Base-by-base conservation (phyloP, 495 filamentous ascomycete species). In the Aspergillus coremiiformis region DNA sequence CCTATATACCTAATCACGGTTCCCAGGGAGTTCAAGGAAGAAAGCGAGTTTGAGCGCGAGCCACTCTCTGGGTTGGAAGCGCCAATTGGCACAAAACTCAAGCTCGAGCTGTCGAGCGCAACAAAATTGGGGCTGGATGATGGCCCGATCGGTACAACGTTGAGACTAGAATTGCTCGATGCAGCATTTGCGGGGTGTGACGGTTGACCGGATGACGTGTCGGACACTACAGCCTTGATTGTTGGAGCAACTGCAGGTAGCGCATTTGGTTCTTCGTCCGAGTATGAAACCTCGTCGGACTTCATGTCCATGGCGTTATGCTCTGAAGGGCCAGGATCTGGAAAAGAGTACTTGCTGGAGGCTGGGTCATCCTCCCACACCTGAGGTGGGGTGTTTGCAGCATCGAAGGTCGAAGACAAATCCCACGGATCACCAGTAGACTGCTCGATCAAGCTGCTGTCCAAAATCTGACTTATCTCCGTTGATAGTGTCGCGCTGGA, bases 71-170 rank as follows among this genome's bases (percentile, higher is more conserved):
- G 70, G 30, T 62, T 66, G 0, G 66, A 69, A 2, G 66, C 61
- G 7, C 64, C 67, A 22, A 64, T 58, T 11, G 57, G 64, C n/a
- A 68, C 57, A 33, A 74, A 68, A 42, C 70, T 70, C 17, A 68
- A 47, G 49, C 73, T 76, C 12, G 73, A 76, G 27, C 65, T 74
- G 49, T 74, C 68, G 52, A 70, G 52, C 4, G 67, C 61, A 12
- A 72, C 67, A 42, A 73, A 70, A 51, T 74, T 76, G 15, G 72
- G 72, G 35, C 73, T 75, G 20, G 73, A 76, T 0, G 72, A 69
- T 17, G 63, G 67, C 5, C 69, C 73, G 43, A 75, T 69, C 1
- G 62, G 67, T 21, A 72, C 61, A 17, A 76, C 45, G 32, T 73
- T 75, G 0, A 72, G 73, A 55, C 73, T 76, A 15, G 72, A 74